Evolutionary conservation across 495 filamentous ascomycete species (phyloP), one percentile per base, ranked within the genome.

Genomic region (Friedmanniomyces endolithicus): DNA sequence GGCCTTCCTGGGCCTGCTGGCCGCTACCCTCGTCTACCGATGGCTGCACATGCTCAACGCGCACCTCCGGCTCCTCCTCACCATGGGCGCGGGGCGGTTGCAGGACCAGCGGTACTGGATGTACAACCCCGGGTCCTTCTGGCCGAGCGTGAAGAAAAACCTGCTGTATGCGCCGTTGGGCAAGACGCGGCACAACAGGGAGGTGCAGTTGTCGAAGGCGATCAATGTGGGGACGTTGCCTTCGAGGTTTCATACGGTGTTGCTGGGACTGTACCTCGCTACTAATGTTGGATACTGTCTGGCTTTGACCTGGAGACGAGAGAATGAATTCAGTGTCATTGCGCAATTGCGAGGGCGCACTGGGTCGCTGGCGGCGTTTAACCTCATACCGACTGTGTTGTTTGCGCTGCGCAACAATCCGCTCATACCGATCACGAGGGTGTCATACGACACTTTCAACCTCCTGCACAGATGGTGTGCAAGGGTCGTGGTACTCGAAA

Each of bases 391-490:
- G 6, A 76, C 95, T 20, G 78, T 98, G 59, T 72, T 97, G 51
- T 78, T 96, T 55, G 90, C 89, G 16, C 82, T 88, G 20, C 83
- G 90, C 61, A 97, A 97, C 72, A 97, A 95, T 66, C 87, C 87
- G 16, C 71, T 96, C n/a, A 95, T 95, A 57, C 66, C 74, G 1
- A 67, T 94, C 16, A 74, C 97, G 56, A 78, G 80, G 29, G 81
- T 96, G 67, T 90, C 86, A 65, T 98, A 96, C 71, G 94, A 98
- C 71, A 94, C 90, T 0, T 96, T 92, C 76, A 97, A 96, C 67
- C 75, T 96, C 19, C 70, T 98, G 22, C 92, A 98, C 68, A 82
- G 94, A 43, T 98, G 94, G 94, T 80, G 92, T 47, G 94, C 90
- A 11, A 83, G 92, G 22, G 80, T 96, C n/a, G 79, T 94, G 9